phyloP scores from a whole-genome alignment of 164 flowering plant genomes.

The Akebia trifoliata region DNA sequence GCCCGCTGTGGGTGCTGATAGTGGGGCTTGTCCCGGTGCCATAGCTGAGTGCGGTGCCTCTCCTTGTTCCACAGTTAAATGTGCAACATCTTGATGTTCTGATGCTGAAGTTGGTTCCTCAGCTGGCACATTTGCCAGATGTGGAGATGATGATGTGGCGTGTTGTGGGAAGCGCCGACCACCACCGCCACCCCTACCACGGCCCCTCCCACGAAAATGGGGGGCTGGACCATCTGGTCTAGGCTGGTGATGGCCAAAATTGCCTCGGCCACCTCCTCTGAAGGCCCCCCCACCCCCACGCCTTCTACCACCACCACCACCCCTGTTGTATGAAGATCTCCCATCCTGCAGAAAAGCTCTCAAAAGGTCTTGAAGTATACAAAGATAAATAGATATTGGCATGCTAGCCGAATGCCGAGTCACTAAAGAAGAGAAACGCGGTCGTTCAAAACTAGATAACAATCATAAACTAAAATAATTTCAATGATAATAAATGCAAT shows the following conservation, averaged over 20 bases:
- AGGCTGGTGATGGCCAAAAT: constrained; percentile 18
- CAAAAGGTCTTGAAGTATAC: constrained; percentile 13
- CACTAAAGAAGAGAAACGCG: background rate
- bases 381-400: background rate
- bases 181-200: constrained; percentile 29
- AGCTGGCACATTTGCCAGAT: constrained; percentile 8
- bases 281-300: constrained; percentile 38
- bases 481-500: background rate
- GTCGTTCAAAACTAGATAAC: background rate
- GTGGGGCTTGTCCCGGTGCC: constrained; percentile 11
- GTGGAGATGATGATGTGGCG: constrained; percentile 13
- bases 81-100: constrained; percentile 7
- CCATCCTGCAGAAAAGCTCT: constrained; percentile 34
- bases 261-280: constrained; percentile 31
- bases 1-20: constrained; percentile 10
- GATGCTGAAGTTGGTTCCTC: constrained; percentile 9
- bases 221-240: constrained; percentile 25
- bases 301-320: constrained; percentile 36
- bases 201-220: constrained; percentile 32
- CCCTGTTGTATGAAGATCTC: constrained; percentile 27
- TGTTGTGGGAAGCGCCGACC: constrained; percentile 22
- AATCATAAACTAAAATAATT: background rate
- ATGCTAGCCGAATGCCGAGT: background rate
- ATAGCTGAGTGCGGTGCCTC: constrained; percentile 9
- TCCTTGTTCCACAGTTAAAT: background rate